phyloP scores from a whole-genome alignment of 2,329 filamentous ascomycete genomes.

The Penicillium sp. region DNA sequence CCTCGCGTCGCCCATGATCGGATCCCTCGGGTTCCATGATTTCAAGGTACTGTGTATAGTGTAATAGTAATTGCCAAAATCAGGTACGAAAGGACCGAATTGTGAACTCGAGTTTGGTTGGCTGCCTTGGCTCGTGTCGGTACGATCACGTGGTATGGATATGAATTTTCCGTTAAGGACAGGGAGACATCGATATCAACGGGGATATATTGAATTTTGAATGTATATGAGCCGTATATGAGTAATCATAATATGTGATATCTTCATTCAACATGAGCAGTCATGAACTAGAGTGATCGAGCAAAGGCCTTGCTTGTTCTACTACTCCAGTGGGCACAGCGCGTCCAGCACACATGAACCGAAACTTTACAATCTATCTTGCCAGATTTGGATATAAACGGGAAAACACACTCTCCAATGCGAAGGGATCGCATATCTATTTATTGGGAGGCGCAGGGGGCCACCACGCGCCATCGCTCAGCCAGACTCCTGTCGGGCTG shows the following conservation, averaged over 20 bases:
- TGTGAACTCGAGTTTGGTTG: not conserved
- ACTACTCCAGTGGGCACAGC: constrained; percentile 9
- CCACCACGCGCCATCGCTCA: constrained; percentile 35
- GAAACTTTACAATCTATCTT: constrained; percentile 14
- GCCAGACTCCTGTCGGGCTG: constrained; percentile 39
- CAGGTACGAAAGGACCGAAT: not conserved
- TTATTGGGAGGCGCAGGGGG: constrained; percentile 25
- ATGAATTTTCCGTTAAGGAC: not conserved
- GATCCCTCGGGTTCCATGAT: constrained; percentile 31
- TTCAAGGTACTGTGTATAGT: not conserved
- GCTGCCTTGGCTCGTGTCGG: not conserved
- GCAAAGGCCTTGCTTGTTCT: constrained; percentile 3
- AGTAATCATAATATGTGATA: not conserved
- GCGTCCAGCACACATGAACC: constrained; percentile 19
- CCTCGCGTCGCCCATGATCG: constrained; percentile 24
- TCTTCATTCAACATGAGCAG: constrained; percentile 9
- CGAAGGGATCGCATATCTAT: constrained; percentile 10
- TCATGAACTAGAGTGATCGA: constrained; percentile 6
- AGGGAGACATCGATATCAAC: too few relatives aligned
- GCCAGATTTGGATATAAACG: not conserved
- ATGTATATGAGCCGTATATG: not conserved
- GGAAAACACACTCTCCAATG: not conserved
- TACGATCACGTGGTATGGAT: constrained; percentile 5
- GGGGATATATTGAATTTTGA: not conserved
- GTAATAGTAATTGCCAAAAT: not conserved